phyloP scores from a whole-genome alignment of 2,329 filamentous ascomycete genomes.

The Alternaria angustiovoidea region DNA sequence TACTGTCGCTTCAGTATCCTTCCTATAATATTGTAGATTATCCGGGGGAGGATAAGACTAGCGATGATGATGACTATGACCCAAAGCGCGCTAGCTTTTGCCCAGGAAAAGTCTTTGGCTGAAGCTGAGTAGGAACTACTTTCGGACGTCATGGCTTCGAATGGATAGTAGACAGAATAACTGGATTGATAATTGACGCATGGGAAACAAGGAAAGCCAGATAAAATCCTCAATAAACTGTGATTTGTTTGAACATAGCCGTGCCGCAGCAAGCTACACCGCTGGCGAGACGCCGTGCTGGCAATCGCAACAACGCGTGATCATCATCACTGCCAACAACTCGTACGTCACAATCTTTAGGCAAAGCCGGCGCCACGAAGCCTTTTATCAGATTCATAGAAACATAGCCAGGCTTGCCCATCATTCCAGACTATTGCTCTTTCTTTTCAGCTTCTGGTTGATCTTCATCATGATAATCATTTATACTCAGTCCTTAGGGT shows the following conservation, averaged over 20 bases:
- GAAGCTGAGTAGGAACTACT: not conserved
- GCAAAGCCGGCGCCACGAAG: not conserved
- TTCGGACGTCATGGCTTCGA: not conserved
- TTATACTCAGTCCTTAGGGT: not conserved
- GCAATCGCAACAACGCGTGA: not conserved
- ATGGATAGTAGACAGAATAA: not conserved
- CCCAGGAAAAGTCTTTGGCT: conserved; percentile 6
- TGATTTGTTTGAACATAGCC: not conserved
- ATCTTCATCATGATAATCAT: not conserved
- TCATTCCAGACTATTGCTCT: no score
- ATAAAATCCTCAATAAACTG: not conserved
- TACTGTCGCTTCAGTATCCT: not conserved
- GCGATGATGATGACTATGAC: not conserved
- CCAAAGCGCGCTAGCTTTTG: conserved; percentile 3
- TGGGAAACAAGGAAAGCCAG: not conserved
- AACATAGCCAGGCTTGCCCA: not conserved
- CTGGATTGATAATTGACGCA: not conserved
- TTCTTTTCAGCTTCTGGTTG: not conserved
- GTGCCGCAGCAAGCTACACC: not conserved
- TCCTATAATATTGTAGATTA: not conserved
- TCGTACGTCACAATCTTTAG: not conserved
- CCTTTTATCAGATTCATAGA: not conserved
- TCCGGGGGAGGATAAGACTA: not conserved
- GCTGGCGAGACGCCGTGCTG: not conserved
- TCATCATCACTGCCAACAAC: not conserved